Conservation (phyloP, 352 stramenopile species). For the Globisporangium abappressorium region DNA sequence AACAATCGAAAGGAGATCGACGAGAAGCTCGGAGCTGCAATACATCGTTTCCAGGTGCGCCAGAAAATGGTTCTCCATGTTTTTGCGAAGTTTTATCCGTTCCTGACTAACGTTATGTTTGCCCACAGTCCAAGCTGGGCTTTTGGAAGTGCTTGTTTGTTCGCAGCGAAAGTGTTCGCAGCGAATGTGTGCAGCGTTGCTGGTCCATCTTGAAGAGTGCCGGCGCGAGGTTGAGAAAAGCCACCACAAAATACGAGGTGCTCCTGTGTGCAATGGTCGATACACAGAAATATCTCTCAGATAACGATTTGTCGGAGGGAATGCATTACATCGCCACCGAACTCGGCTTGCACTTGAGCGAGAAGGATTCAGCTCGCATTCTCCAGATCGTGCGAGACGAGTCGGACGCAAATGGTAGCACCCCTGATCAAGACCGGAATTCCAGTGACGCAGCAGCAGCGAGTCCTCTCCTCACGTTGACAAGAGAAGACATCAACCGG, state of each 20-base stretch:
- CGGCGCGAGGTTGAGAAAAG: slow-evolving; percentile 11
- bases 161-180: slow-evolving; percentile 19
- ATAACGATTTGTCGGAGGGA: slow-evolving; percentile 39
- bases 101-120: slow-evolving; percentile 2
- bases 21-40: slow-evolving; percentile 31
- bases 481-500: slow-evolving; percentile 27
- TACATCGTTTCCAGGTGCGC: slow-evolving; percentile 56
- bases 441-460: not conserved
- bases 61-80: not conserved
- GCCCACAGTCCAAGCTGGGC: slow-evolving; percentile 33
- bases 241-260: slow-evolving; percentile 20
- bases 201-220: slow-evolving; percentile 29
- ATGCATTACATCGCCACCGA: slow-evolving; percentile 37
- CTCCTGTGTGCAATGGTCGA: slow-evolving; percentile 37
- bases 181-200: slow-evolving; percentile 20
- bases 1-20: slow-evolving; percentile 57
- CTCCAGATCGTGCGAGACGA: slow-evolving; percentile 17
- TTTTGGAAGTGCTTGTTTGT: slow-evolving; percentile 62
- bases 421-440: not conserved
- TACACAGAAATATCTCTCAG: slow-evolving; percentile 30
- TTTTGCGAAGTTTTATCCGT: not conserved
- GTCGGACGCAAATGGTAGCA: not conserved
- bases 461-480: slow-evolving; percentile 21
- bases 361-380: slow-evolving; percentile 8
- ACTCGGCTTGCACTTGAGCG: slow-evolving; percentile 20